Evolutionary conservation across 345 rosid genomes (phyloP), one percentile per base, ranked within the genome.

Genomic region (Camelina hispida): DNA sequence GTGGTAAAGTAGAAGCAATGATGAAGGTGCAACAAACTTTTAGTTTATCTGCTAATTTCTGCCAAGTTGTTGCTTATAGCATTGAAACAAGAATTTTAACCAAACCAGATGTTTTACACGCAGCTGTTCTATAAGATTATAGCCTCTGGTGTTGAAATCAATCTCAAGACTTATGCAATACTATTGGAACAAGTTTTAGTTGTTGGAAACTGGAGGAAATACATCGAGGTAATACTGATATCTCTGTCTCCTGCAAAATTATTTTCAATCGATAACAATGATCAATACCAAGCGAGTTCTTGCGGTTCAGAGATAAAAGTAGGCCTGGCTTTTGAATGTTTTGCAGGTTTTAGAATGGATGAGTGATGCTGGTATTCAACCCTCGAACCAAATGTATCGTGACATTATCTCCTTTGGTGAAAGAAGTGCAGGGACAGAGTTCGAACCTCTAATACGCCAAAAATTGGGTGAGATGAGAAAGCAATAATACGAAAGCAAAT

Each of bases 181-280:
- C 71, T 88, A 81, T 77, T 94, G 87, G 80, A 84, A 81, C 89
- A 86, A 84, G 93, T 89, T 74, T 74, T 94, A 82, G 87, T 87
- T 52, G 79, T 78, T 68, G 97, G 93, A 61, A 91, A 87, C 80
- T 91, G 97, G 98, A 92, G 96, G 77, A 94, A 94, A 79, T 94
- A 91, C 83, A 78, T 94, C 1, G 98, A 94, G 98, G 97, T 89
- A 78, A 69, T 23, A 2, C 54, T 47, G 4, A 25, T 43, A 52
- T 0, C 0, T 53, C 18, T 34, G 6, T 34, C 50, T 10, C 55
- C 32, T 35, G 14, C 25, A 37, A 55, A 35, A 20, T 15, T 28
- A 6, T 16, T 2, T 11, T 14, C 17, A 42, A 4, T 42, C 13
- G 14, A 13, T 13, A 40, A 47, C 58, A 62, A 23, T 47, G 59